Percentiles rank a stretch among this genome's conserved stretches.
phyloP scores from a whole-genome alignment of 768 basidiomycete genomes.

The Russula virescens region DNA sequence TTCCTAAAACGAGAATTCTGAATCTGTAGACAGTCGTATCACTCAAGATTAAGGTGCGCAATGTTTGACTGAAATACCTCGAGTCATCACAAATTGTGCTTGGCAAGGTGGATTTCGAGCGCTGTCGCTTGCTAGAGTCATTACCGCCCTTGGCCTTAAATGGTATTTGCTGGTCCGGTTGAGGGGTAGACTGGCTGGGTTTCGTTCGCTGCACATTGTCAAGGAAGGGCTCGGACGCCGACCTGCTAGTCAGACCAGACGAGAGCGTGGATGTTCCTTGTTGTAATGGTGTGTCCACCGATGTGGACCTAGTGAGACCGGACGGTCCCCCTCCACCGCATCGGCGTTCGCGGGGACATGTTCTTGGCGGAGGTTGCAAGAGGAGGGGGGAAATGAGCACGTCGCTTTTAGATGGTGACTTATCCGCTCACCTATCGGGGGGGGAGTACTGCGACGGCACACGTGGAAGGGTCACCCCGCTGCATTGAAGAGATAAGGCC shows the following conservation, averaged over 20 bases:
- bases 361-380: not conserved
- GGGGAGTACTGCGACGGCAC: not conserved
- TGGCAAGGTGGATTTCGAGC: not conserved
- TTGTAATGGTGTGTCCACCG: not conserved
- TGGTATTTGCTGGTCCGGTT: no score
- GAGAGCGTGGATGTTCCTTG: no score
- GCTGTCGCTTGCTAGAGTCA: not conserved
- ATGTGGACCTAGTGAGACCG: no score
- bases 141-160: no score
- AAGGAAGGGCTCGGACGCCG: not conserved
- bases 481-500: not conserved
- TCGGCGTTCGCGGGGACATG: no score
- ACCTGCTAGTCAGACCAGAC: not conserved
- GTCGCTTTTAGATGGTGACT: not conserved
- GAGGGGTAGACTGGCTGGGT: not conserved
- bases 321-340: not conserved
- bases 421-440: not conserved
- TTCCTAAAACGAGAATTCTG: constrained; percentile 12
- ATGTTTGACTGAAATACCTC: not conserved
- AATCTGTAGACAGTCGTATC: not conserved
- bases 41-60: not conserved
- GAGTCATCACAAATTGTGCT: not conserved
- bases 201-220: not conserved
- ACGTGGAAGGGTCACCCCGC: not conserved
- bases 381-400: not conserved